Evolutionary conservation across 2,329 filamentous ascomycete species (phyloP), one percentile per base, ranked within the genome.

Genomic region (Rugonectria rugulosa): DNA sequence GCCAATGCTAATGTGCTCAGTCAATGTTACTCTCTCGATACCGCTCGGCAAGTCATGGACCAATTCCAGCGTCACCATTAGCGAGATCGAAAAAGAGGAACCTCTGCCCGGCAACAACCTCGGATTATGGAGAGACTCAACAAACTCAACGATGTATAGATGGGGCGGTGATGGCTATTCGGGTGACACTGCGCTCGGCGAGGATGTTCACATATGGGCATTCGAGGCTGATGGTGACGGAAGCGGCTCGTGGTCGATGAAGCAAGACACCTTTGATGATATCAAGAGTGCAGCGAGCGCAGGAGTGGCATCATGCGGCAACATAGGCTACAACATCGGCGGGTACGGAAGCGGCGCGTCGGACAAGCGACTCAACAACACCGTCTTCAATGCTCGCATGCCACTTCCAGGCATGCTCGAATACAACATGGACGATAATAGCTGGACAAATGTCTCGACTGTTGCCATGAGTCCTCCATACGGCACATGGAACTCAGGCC

Each of bases 371-470:
- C 32, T 53, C 24, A 34, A 24, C 34, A 34, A 53, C 32, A 53
- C 49, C 11, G 29, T 45, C n/a, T 53, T 53, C 15, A n/a, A 11
- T 8, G 34, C 40, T 5, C 41, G 49, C 4, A 6, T 45, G 5
- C 49, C 49, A 4, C 41, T 53, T 3, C 49, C 49, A 1, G 49
- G 42, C 1, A 5, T 53, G 2, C 5, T 53, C 9, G 26, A n/a
- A 15, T 53, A 53, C 34, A 44, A 53, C 34, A 53, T 53, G 49
- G 20, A 11, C 5, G 41, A 26, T 4, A 38, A 45, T n/a, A 46
- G 41, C 1, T 53, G 49, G 49, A 10, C 34, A 2, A 53, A 53
- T 34, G 19, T 20, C 7, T 46, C 41, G 2, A 53, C 49, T 4
- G 36, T 23, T 24, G 14, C 32, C 5, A 27, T 53, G 40, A 46